Conservation (phyloP, 208 protist species). For the Crithidia brevicula region DNA sequence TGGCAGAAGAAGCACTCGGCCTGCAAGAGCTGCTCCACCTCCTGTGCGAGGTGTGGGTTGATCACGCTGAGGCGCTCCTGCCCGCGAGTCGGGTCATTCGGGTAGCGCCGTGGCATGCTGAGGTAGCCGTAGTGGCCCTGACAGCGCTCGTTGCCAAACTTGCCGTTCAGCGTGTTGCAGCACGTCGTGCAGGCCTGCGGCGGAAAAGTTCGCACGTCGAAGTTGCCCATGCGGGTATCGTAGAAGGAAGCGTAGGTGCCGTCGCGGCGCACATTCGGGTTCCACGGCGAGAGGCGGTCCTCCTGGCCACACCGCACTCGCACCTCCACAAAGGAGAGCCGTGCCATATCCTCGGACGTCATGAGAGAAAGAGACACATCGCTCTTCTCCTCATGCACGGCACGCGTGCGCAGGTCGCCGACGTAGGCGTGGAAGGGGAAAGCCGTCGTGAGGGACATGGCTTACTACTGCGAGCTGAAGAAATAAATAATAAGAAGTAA, state of each 20-base stretch:
- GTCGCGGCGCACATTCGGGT: conserved; percentile 28
- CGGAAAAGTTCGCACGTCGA: conserved; percentile 72
- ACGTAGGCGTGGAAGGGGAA: conserved; percentile 88
- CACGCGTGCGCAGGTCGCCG: conserved; percentile 82
- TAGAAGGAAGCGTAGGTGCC: conserved; percentile 77
- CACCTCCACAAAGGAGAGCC: conserved; percentile 84
- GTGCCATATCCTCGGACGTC: conserved; percentile 79
- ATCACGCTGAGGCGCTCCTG: conserved; percentile 67
- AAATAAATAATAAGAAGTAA: neutral
- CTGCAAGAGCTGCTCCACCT: conserved; percentile 80
- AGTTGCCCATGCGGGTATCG: conserved; percentile 92
- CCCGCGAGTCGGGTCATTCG: conserved; percentile 41
- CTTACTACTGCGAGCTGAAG: neutral
- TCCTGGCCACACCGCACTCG: conserved; percentile 70
- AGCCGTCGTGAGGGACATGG: conserved; percentile 88
- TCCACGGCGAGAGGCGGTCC: conserved; percentile 44
- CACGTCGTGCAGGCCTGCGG: conserved; percentile 87
- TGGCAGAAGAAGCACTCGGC: conserved; percentile 91
- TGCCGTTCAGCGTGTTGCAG: conserved; percentile 49
- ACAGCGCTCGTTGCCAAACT: conserved; percentile 88
- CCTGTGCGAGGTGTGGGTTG: conserved; percentile 82
- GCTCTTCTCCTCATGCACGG: conserved; percentile 58
- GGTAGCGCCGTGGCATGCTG: conserved; percentile 80
- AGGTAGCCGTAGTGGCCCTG: conserved; percentile 89
- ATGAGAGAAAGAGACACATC: conserved; percentile 85